phyloP scores from a whole-genome alignment of 2,329 filamentous ascomycete species.

The Epichloe hybrida region DNA sequence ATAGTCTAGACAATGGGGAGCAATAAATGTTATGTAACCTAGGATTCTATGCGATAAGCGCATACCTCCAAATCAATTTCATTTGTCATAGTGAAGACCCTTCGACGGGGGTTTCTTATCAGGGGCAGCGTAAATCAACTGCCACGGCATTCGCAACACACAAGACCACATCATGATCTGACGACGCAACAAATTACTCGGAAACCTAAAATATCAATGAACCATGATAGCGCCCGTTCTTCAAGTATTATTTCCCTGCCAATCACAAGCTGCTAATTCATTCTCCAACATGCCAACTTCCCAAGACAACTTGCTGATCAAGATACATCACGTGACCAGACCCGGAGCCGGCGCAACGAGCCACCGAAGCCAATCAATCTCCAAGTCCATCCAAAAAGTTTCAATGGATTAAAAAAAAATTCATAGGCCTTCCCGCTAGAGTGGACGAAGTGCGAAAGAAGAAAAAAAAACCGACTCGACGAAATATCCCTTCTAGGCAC shows the following conservation, averaged over 20 bases:
- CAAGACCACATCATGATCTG: no score
- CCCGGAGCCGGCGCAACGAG: constrained; percentile 19
- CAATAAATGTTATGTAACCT: constrained; percentile 22
- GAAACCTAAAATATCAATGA: background rate
- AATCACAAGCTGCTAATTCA: background rate
- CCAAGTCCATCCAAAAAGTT: constrained; percentile 19
- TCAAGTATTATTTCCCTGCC: background rate
- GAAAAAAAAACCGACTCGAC: background rate
- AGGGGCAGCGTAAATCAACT: background rate
- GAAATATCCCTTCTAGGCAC: background rate
- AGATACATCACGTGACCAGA: constrained; percentile 5
- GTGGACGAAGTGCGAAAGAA: background rate
- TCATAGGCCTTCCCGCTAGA: constrained; percentile 14
- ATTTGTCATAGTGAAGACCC: constrained; percentile 7
- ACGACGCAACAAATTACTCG: no score
- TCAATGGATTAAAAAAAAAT: constrained; percentile 18
- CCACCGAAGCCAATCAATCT: constrained; percentile 12
- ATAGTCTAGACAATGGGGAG: constrained; percentile 24
- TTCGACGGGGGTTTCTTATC: background rate
- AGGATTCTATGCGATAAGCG: background rate
- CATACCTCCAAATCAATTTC: constrained; percentile 8
- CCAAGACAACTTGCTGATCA: background rate
- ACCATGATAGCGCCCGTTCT: background rate
- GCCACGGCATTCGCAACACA: background rate
- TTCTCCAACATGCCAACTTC: background rate